Evolutionary conservation across 768 basidiomycete genomes (phyloP).

Genomic region (Trichaptum fuscoviolaceum): DNA sequence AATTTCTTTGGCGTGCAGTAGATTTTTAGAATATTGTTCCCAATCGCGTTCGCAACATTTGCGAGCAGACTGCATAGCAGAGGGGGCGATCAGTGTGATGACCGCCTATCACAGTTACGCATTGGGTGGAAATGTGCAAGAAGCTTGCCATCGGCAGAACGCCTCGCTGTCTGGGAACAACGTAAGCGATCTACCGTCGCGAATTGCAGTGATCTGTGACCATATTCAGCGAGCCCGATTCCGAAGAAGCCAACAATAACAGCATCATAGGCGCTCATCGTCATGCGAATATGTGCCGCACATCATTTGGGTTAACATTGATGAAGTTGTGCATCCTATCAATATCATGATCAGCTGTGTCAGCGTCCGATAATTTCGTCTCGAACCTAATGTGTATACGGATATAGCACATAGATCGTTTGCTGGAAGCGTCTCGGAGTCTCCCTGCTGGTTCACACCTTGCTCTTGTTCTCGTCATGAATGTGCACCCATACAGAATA

Average conservation of each 20-base stretch:
- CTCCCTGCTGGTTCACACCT: background rate
- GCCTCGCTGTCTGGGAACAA: background rate
- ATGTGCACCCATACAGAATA: background rate
- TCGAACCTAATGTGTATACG: background rate
- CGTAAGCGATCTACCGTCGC: background rate
- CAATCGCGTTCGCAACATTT: background rate
- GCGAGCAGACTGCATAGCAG: background rate
- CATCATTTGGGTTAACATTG: background rate
- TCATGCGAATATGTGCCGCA: background rate
- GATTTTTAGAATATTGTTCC: background rate
- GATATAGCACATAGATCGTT: background rate
- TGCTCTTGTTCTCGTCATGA: background rate
- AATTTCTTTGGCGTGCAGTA: background rate
- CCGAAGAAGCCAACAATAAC: background rate
- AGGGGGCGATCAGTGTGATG: background rate
- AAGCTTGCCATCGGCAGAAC: background rate
- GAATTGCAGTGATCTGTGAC: background rate
- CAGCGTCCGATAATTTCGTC: background rate
- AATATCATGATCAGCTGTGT: background rate
- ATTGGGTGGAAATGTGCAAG: background rate
- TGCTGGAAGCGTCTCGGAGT: too few relatives aligned
- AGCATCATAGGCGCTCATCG: background rate
- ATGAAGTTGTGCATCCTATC: background rate
- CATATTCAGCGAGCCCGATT: background rate
- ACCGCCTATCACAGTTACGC: background rate